A percentile compares a stretch with the other conserved stretches of the same genome.
Evolutionary conservation across 257 asterid genomes (phyloP).

Genomic region (Primulina tabacum): DNA sequence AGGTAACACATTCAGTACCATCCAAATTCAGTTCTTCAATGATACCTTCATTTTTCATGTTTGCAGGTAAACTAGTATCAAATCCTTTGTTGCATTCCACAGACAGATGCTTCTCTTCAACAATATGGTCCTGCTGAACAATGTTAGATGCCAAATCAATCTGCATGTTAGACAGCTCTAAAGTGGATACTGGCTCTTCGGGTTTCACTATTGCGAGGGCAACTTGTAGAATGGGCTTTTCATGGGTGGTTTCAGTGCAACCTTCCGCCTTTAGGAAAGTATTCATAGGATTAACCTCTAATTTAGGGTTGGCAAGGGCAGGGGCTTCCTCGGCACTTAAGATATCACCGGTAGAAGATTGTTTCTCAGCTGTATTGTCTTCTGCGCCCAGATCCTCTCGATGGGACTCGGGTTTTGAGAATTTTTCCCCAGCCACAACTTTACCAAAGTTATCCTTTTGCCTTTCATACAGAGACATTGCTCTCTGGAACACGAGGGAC

Average conservation of each 20-base stretch:
- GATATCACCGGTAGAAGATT: constrained; percentile 28
- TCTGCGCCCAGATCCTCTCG: constrained; percentile 30
- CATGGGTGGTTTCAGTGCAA: constrained; percentile 18
- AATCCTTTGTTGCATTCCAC: constrained; percentile 37
- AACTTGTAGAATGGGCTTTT: constrained; percentile 30
- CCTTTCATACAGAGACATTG: constrained; percentile 66
- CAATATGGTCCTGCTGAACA: constrained; percentile 24
- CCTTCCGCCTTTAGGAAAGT: constrained; percentile 31
- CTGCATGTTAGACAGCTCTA: constrained; percentile 24
- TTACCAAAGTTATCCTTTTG: constrained; percentile 34
- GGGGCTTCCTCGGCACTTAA: constrained; percentile 26
- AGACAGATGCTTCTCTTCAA: constrained; percentile 20
- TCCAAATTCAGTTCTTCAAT: constrained; percentile 38
- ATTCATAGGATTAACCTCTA: constrained; percentile 30
- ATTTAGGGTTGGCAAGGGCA: constrained; percentile 31
- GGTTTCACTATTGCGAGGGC: constrained; percentile 28
- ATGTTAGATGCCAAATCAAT: constrained; percentile 24
- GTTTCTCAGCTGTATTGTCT: constrained; percentile 32
- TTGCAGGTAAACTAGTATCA: constrained; percentile 24
- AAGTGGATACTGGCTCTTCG: constrained; percentile 25
- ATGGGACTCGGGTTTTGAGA: constrained; percentile 20
- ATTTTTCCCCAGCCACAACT: constrained; percentile 33
- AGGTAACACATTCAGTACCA: constrained; percentile 49
- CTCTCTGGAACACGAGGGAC: constrained; percentile 55
- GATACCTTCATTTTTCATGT: constrained; percentile 27